Evolutionary conservation across 495 filamentous ascomycete species (phyloP), one percentile per base, ranked within the genome.

Genomic region (Podospora didyma): DNA sequence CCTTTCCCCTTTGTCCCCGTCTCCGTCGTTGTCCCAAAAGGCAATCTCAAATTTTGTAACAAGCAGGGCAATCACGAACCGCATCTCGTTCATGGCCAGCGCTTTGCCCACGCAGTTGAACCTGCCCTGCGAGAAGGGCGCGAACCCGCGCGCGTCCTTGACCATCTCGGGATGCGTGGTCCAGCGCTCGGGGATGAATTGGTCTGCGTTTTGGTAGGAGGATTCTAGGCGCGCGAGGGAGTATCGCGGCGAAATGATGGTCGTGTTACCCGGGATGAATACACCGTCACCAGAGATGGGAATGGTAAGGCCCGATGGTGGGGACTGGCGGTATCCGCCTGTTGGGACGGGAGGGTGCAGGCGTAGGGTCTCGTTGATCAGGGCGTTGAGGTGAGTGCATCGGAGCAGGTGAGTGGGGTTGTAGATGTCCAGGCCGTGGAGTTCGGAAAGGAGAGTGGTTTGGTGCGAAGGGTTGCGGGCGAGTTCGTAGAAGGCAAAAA

Each of bases 171-270:
- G 69, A 44, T 59, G 60, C 2, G 66, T 64, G 50, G 64, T 73
- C 80, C 81, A 86, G 22, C 84, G 73, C 61, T 85, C 82, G 0
- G 83, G 83, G 41, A 84, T 57, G 23, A 55, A 54, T 3, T 58
- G 42, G 9, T 57, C 49, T 31, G 45, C 10, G 12, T 24, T 47
- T 24, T 46, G 10, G 26, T n/a, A n/a, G n/a, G n/a, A n/a, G n/a
- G n/a, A n/a, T n/a, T n/a, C n/a, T n/a, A 34, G 19, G 5, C 48
- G 23, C 7, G 49, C 37, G 34, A 85, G 65, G 26, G 64, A 68
- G 51, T 79, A 79, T 34, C 64, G 54, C 49, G 81, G 78, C 0
- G 74, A 71, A 5, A 64, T 63, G 28, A 80, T 67, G 16, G 61
- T 70, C 11, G 63, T 70, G 14, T 71, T 52, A 0, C 75, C 74